Base-by-base conservation (phyloP, 805 yeast species). In the Barnettozyma vustinii region DNA sequence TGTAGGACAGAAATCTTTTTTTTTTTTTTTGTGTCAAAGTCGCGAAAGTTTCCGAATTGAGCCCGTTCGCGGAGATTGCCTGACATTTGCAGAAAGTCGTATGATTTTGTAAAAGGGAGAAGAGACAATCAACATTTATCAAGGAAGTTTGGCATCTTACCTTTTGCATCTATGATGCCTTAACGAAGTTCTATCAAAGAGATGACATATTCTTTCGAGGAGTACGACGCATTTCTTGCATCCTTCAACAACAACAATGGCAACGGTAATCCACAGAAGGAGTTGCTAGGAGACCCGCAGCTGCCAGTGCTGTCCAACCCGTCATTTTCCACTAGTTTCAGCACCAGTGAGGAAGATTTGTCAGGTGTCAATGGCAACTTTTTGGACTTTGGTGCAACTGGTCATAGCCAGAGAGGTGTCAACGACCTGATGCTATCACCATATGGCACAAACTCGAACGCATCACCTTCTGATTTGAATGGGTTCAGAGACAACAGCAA, bases 211-310 rank as follows among this genome's bases (percentile, higher is more conserved):
- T 53, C 63, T 0, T 62, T 64, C 46, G 66, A 64, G 26, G 66
- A 64, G 50, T 63, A 64, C 51, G 68, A 63, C 42, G 59, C 63
- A 36, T 60, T 64, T 39, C 51, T 64, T 20, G 61, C 64, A 12
- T 59, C 66, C 9, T 56, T 61, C 37, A 53, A 44, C 37, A 30
- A 23, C 49, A 41, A 42, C 47, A 45, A 39, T 36, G 37, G 16
- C 43, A 42, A 41, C 48, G 40, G 33, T 52, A 46, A 33, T 40
- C 25, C 26, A 45, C 40, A 40, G 30, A 47, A 45, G 50, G 21
- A 35, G 18, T 20, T 49, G 40, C 44, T 43, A 43, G 50, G 40
- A 42, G 50, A 50, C 27, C 40, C 46, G 12, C 53, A 37, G 21
- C 21, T 30, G 27, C 52, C 47, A 21, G 40, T 42, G 23, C 40